Evolutionary conservation across 2,329 filamentous ascomycete species (phyloP).

Genomic region (Beauveria sp.): DNA sequence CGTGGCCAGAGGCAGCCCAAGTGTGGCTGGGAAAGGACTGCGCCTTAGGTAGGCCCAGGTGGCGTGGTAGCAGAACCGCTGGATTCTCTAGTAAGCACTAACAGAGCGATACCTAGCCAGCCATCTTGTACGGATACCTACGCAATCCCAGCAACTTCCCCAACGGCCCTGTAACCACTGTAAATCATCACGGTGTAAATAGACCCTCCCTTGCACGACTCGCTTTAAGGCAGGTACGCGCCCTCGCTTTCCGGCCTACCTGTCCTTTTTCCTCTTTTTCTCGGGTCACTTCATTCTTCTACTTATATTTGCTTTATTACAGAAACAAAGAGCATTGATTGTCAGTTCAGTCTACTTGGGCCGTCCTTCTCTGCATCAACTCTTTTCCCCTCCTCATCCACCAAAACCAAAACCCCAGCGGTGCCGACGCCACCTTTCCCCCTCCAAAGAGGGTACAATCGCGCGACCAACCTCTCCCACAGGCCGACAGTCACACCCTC

Average conservation of each 20-base stretch:
- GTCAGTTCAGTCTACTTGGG: neutral
- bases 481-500: slow-evolving; percentile 16
- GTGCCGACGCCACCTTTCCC: neutral
- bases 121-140: neutral
- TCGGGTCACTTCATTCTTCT: neutral
- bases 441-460: slow-evolving; percentile 4
- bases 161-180: neutral
- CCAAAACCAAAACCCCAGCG: neutral
- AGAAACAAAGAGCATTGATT: neutral
- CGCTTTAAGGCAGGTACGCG: neutral
- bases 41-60: neutral
- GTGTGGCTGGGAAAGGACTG: neutral
- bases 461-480: slow-evolving; percentile 16
- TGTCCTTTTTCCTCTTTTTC: neutral
- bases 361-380: neutral
- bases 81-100: neutral
- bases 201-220: neutral
- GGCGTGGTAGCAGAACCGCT: neutral
- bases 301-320: neutral
- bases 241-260: neutral
- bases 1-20: neutral
- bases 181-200: no score
- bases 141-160: neutral
- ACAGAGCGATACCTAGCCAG: neutral
- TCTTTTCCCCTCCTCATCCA: neutral